Evolutionary conservation across 176 grass and related monocot species (phyloP).

Genomic region (Triticum monococcum): DNA sequence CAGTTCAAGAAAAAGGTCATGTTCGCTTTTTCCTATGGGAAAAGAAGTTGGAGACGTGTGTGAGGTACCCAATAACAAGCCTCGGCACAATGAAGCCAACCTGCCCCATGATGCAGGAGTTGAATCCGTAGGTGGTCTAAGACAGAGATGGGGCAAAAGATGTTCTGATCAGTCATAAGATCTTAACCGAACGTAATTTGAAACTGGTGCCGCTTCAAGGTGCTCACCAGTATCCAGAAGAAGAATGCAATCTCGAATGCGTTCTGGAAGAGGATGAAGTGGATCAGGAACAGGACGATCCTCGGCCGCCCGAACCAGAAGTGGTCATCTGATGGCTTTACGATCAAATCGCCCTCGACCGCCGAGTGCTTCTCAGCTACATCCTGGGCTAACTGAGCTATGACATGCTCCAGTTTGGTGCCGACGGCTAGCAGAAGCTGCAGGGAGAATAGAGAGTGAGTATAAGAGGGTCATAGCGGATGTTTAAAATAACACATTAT

Average conservation of each 20-base stretch:
- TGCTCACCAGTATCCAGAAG: slow-evolving; percentile 92
- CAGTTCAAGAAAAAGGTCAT: background rate
- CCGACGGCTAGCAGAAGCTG: slow-evolving; percentile 87
- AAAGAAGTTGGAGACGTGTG: slow-evolving; percentile 23
- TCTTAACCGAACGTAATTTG: background rate
- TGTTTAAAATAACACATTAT: background rate
- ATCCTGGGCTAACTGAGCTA: slow-evolving; percentile 77
- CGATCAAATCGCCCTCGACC: slow-evolving; percentile 71
- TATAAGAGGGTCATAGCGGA: background rate
- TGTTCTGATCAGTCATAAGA: background rate
- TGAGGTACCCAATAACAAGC: slow-evolving; percentile 83
- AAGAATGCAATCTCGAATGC: slow-evolving; percentile 93
- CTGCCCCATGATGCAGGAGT: slow-evolving; percentile 92
- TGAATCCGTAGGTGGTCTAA: slow-evolving; percentile 71
- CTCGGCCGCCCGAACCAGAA: slow-evolving; percentile 78
- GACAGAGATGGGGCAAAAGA: slow-evolving; percentile 4
- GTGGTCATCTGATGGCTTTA: slow-evolving; percentile 81
- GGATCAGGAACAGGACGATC: slow-evolving; percentile 68
- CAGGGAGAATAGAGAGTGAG: slow-evolving; percentile 7
- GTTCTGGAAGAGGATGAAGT: slow-evolving; percentile 98
- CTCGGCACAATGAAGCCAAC: slow-evolving; percentile 78
- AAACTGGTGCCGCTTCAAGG: background rate
- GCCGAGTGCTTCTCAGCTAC: slow-evolving; percentile 82
- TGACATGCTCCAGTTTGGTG: slow-evolving; percentile 90
- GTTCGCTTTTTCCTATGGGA: background rate